These are phyloP conservation scores for Neonectria hederae DNA, from an alignment of 2,329 filamentous ascomycete genomes.

Conservation along the genomic window DNA sequence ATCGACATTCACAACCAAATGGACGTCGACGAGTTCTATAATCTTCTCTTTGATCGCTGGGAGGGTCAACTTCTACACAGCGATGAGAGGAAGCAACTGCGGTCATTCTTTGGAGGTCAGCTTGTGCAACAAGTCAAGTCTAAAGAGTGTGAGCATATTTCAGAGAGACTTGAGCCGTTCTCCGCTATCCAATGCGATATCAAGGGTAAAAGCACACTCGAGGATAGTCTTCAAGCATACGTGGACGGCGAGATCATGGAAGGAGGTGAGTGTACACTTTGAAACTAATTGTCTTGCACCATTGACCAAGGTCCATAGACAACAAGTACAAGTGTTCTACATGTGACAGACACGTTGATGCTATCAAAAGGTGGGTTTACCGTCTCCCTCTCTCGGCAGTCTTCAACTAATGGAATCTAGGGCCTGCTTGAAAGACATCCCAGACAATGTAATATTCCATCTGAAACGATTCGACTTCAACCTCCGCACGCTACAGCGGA, in stretches of 20 bases:
- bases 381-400: neutral
- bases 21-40: conserved; percentile 99
- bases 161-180: conserved; percentile 88
- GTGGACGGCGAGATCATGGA: conserved; percentile 97
- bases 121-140: conserved; percentile 95
- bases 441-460: conserved; percentile 95
- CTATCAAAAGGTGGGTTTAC: conserved; percentile 78
- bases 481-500: conserved; percentile 77
- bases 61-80: conserved; percentile 79
- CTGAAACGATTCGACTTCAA: conserved; percentile 90
- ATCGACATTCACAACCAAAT: conserved; percentile 94
- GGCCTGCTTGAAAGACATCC: conserved; percentile 90
- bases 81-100: conserved; percentile 76
- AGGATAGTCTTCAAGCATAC: conserved; percentile 93
- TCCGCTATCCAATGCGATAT: conserved; percentile 97
- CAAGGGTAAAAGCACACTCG: conserved; percentile 84
- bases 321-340: conserved; percentile 98
- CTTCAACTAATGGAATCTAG: conserved; percentile 53
- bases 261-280: conserved; percentile 66
- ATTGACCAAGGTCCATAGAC: conserved; percentile 60
- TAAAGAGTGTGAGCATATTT: conserved; percentile 93
- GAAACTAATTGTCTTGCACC: neutral
- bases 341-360: conserved; percentile 89
- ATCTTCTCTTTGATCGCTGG: conserved; percentile 89
- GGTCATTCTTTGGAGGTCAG: conserved; percentile 89